Conservation (phyloP, 345 rosid genomes). For the Gossypium australe region DNA sequence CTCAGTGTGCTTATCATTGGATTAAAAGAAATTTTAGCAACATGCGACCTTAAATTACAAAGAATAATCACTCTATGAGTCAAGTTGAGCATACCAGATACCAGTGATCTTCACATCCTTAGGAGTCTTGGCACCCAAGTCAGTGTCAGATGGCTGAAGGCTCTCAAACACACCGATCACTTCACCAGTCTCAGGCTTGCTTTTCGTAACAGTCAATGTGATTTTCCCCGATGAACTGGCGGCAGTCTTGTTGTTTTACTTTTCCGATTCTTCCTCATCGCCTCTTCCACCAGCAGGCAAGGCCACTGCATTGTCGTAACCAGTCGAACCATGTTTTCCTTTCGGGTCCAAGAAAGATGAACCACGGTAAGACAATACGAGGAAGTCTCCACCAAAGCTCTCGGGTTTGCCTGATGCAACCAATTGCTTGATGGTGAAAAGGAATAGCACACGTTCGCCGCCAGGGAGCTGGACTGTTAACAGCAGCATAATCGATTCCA, state of each 20-base stretch:
- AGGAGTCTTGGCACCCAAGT: conserved; percentile 88
- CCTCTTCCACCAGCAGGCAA: conserved; percentile 96
- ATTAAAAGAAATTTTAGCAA: conserved; percentile 26
- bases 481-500: conserved; percentile 86
- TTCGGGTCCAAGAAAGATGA: conserved; percentile 91
- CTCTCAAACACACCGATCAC: conserved; percentile 95
- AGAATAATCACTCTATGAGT: conserved; percentile 33
- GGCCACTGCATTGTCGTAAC: conserved; percentile 86
- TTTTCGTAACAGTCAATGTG: conserved; percentile 70
- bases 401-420: conserved; percentile 84
- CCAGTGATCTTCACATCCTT: conserved; percentile 98
- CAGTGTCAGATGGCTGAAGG: conserved; percentile 95
- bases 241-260: conserved; percentile 74
- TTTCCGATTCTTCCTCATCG: conserved; percentile 79
- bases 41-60: conserved; percentile 23
- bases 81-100: conserved; percentile 96
- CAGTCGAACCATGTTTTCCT: conserved; percentile 87
- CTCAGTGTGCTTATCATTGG: conserved; percentile 21
- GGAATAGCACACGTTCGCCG: conserved; percentile 86
- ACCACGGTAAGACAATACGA: conserved; percentile 79
- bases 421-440: conserved; percentile 76
- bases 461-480: conserved; percentile 84
- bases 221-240: conserved; percentile 77
- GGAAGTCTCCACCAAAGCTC: conserved; percentile 58
- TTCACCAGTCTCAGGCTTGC: conserved; percentile 89